Evolutionary conservation across 441 rosid species (phyloP).

Genomic region (Dalechampia spathulata): DNA sequence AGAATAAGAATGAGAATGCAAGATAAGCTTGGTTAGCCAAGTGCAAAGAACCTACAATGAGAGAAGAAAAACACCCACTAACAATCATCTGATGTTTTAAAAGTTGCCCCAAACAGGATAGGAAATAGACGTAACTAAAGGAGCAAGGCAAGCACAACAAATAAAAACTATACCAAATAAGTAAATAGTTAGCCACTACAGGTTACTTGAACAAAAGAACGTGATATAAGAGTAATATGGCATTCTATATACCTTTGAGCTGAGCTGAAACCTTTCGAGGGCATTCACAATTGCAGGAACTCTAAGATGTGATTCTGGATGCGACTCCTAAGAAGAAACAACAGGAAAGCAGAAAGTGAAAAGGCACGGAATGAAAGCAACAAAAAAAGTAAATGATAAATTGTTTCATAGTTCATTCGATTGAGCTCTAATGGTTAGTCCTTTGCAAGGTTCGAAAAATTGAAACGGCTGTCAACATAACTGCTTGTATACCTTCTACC

Average conservation of each 20-base stretch:
- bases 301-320: constrained; percentile 93
- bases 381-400: neutral
- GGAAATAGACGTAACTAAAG: neutral
- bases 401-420: neutral
- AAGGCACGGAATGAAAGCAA: neutral
- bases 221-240: neutral
- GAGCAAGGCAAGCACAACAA: neutral
- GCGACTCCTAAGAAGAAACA: constrained; percentile 52
- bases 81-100: neutral
- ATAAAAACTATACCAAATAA: neutral
- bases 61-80: neutral
- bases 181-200: neutral
- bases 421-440: neutral
- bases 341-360: neutral
- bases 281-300: constrained; percentile 86
- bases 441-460: neutral
- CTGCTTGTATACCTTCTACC: neutral
- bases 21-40: neutral
- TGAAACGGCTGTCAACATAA: neutral
- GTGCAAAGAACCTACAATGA: neutral
- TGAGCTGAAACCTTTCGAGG: constrained; percentile 65
- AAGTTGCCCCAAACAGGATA: neutral
- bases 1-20: neutral
- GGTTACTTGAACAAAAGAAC: neutral
- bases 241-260: constrained; percentile 42